Evolutionary conservation across 2,329 filamentous ascomycete species (phyloP).

Genomic region (Aureobasidium lini): DNA sequence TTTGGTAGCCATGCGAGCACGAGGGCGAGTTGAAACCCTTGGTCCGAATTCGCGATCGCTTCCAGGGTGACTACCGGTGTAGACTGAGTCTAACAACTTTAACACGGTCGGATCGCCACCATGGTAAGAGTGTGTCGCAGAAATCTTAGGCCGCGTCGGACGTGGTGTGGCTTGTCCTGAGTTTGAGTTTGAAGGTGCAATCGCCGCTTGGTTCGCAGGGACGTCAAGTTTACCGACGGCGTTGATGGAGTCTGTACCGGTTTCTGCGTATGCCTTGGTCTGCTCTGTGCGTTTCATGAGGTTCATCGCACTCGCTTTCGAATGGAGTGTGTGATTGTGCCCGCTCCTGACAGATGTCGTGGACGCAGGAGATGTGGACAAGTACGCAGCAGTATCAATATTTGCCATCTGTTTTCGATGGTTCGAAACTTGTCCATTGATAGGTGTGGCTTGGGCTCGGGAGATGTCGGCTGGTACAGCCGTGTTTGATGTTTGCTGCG

Average conservation of each 20-base stretch:
- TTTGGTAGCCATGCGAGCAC: slow-evolving; percentile 57
- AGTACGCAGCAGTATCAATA: slow-evolving; percentile 20
- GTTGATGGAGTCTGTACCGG: slow-evolving; percentile 55
- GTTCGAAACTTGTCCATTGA: not conserved
- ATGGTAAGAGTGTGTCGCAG: slow-evolving; percentile 71
- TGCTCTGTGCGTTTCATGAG: slow-evolving; percentile 52
- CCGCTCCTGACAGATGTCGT: slow-evolving; percentile 25
- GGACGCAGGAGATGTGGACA: slow-evolving; percentile 30
- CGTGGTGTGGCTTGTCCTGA: slow-evolving; percentile 19
- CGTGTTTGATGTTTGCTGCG: not conserved
- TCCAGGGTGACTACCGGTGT: slow-evolving; percentile 55
- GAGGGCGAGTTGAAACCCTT: slow-evolving; percentile 28
- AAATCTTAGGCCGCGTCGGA: slow-evolving; percentile 28
- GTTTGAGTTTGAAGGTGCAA: slow-evolving; percentile 19
- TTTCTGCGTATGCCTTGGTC: slow-evolving; percentile 57
- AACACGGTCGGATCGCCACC: slow-evolving; percentile 63
- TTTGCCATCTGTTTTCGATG: slow-evolving; percentile 11
- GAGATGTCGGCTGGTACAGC: not conserved
- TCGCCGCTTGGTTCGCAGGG: not conserved
- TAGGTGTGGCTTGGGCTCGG: not conserved
- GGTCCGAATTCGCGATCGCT: slow-evolving; percentile 67
- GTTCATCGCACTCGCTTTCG: slow-evolving; percentile 51
- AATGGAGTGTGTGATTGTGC: slow-evolving; percentile 32
- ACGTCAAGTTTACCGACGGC: slow-evolving; percentile 57
- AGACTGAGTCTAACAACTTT: slow-evolving; percentile 73